Base-by-base conservation (phyloP, 2,329 filamentous ascomycete species). In the Gaeumannomyces tritici region DNA sequence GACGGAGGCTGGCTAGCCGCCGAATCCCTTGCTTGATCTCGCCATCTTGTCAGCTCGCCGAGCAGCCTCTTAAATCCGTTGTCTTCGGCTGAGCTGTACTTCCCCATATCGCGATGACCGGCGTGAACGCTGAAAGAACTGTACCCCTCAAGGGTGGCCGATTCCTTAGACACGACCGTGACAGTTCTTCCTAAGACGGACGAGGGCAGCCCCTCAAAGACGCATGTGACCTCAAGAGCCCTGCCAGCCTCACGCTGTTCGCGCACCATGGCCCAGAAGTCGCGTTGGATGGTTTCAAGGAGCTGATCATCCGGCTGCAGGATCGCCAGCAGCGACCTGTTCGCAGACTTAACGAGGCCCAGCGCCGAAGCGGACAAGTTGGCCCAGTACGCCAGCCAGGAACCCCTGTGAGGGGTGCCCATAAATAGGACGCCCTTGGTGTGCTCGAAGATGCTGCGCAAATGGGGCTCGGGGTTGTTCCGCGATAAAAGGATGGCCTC, bases 171-270 rank as follows among this genome's bases (percentile, higher is more conserved):
- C 6, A 74, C 69, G 5, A 73, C 67, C 12, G 33, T 35, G 1
- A 13, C 33, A 13, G 33, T 15, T 56, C 61, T 62, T 9, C 69
- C 69, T 51, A 69, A 42, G 3, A n/a, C 61, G 21, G 65, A 61
- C 24, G 72, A n/a, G 9, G 71, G 69, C 13, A 74, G 64, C 63
- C 74, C 72, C 66, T 76, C 73, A 35, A 69, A 73, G 64, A 76
- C 76, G 63, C 73, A 73, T 12, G 68, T 69, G n/a, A 74, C 65
- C 51, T 72, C 65, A 9, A 73, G 60, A 21, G 42, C 33, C 13
- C 64, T 57, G 9, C 65, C 62, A 1, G 11, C 61, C 47, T 70
- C 60, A 2, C 62, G 65, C 4, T 56, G 58, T 47, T 67, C 63
- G 26, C 66, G 66, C 12, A 75, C 21, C 68, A 74, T 71, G 1